phyloP scores from a whole-genome alignment of 1,139 yeast genomes.

The Cylindricascospora bacillispora region DNA sequence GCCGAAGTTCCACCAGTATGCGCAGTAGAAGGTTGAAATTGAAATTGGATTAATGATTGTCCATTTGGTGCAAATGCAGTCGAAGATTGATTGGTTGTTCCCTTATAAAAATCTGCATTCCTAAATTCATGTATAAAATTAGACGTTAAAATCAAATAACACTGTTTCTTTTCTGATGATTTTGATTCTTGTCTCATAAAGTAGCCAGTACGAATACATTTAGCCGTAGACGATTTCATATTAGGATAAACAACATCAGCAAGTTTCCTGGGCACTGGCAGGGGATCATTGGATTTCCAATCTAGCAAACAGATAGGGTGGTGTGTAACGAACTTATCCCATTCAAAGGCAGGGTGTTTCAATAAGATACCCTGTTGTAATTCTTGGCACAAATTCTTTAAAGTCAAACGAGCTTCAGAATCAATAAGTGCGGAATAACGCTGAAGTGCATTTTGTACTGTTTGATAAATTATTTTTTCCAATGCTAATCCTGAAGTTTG shows the following conservation, averaged over 20 bases:
- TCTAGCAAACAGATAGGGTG: slow-evolving; percentile 30
- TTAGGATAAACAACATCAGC: slow-evolving; percentile 38
- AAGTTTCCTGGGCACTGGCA: slow-evolving; percentile 34
- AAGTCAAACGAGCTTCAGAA: slow-evolving; percentile 44
- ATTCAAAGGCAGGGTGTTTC: slow-evolving; percentile 52
- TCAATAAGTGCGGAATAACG: slow-evolving; percentile 43
- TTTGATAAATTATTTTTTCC: slow-evolving; percentile 55
- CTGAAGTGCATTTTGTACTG: slow-evolving; percentile 47
- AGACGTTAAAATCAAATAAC: slow-evolving; percentile 64
- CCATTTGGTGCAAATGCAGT: slow-evolving; percentile 6
- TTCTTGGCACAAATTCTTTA: slow-evolving; percentile 47
- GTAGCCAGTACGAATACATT: slow-evolving; percentile 43
- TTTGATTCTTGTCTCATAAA: slow-evolving; percentile 41
- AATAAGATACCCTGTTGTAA: slow-evolving; percentile 50
- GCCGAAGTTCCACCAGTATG: slow-evolving; percentile 10
- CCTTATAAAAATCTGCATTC: slow-evolving; percentile 36
- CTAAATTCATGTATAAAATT: slow-evolving; percentile 63
- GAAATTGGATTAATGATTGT: slow-evolving; percentile 6
- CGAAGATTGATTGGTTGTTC: slow-evolving; percentile 10
- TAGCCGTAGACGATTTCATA: slow-evolving; percentile 39
- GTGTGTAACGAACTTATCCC: slow-evolving; percentile 62
- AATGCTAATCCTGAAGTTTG: slow-evolving; percentile 62
- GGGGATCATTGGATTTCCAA: slow-evolving; percentile 37
- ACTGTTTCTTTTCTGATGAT: slow-evolving; percentile 48
- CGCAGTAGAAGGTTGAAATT: slow-evolving; percentile 3